Evolutionary conservation across 306 rosid species (phyloP), one percentile per base, ranked within the genome.

Genomic region (Trifolium dubium): DNA sequence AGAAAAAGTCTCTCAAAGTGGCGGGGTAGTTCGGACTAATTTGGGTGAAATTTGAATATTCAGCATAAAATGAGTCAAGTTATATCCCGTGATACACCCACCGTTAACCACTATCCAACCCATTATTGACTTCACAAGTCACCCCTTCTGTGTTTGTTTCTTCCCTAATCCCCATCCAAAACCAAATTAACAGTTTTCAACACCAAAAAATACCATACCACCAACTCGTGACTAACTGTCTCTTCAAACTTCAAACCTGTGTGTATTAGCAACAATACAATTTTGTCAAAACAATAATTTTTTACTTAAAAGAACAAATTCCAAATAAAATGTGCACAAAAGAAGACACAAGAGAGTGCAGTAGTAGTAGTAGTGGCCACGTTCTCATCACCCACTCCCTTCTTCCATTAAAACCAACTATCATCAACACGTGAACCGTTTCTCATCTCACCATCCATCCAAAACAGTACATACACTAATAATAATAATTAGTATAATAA

Each of bases 341-440:
- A 6, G 4, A 53, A 18, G 2, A 28, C 34, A 56, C 7, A 55
- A 55, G 35, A 56, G 32, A 56, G 67, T 61, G 44, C 67, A 32
- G 41, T 2, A 50, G 4, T 12, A 61, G 46, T 61, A 34, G 44
- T 63, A 13, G 81, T 69, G 76, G 60, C 67, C 67, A 71, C 77
- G 32, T 68, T 19, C 6, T 15, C 73, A 29, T 31, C 19, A 12
- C 13, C 37, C 46, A 30, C 13, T 3, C 4, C 65, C 40, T 37
- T 11, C 17, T 35, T 56, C 63, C 63, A 56, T 56, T 56, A 56
- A 56, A 56, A 13, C 43, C 23, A 23, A 23, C 23, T 0, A n/a
- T 13, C 64, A 6, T 66, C 51, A 47, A 5, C 77, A 29, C 73
- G 67, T 71, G 82, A 78, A 40, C 59, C 67, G 10, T 41, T 70